Percentiles rank a stretch among this genome's conserved stretches.
These are phyloP conservation scores for Pseudocercospora musae DNA, from an alignment of 2,329 filamentous ascomycete species.

Conservation along the genomic window DNA sequence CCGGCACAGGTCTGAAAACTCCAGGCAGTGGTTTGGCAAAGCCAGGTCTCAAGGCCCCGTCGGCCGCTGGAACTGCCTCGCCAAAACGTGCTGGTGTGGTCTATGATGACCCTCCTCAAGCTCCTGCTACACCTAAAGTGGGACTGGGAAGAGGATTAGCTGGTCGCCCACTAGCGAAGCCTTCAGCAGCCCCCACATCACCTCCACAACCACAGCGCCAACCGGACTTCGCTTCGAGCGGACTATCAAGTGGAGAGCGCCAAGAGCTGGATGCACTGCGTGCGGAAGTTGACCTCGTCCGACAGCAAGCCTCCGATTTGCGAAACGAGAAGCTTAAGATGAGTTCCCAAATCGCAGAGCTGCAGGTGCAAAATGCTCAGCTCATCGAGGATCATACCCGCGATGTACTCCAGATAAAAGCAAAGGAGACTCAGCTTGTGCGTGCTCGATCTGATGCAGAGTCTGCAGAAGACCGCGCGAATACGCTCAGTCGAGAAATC, in stretches of 20 bases:
- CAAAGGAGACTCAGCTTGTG: constrained; percentile 95
- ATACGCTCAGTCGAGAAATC: constrained; percentile 80
- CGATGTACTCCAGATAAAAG: constrained; percentile 93
- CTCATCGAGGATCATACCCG: constrained; percentile 96
- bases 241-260: constrained; percentile 74
- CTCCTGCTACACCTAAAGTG: constrained; percentile 39
- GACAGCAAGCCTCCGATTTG: constrained; percentile 73
- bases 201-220: constrained; percentile 55
- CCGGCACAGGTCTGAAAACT: constrained; percentile 32
- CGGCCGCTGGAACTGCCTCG: constrained; percentile 22
- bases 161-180: constrained; percentile 79
- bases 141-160: constrained; percentile 68
- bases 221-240: constrained; percentile 50
- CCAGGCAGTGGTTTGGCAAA: constrained; percentile 43
- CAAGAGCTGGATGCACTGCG: constrained; percentile 91
- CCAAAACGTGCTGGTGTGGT: constrained; percentile 32
- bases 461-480: constrained; percentile 79
- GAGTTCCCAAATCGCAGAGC: constrained; percentile 82
- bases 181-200: constrained; percentile 48
- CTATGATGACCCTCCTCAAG: constrained; percentile 27
- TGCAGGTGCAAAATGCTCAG: constrained; percentile 95
- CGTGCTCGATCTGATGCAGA: constrained; percentile 87
- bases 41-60: constrained; percentile 37
- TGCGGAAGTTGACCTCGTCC: constrained; percentile 73
- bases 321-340: constrained; percentile 78